Evolutionary conservation across 164 flowering plant genomes (phyloP).

Genomic region (Nymphaea thermarum): DNA sequence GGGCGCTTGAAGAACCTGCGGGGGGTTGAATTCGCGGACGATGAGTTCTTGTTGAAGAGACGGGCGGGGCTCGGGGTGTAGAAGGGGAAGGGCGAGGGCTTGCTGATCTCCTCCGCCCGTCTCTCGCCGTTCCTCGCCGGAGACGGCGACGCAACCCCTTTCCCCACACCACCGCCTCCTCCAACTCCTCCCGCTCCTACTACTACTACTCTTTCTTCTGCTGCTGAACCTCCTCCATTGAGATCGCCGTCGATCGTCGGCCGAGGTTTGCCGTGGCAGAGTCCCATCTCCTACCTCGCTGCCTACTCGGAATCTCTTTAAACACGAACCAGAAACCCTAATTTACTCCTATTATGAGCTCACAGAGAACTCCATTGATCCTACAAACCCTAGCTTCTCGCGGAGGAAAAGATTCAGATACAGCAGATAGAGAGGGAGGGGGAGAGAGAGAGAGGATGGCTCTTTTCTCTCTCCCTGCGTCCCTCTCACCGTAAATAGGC

Average conservation of each 20-base stretch:
- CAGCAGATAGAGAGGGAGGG: not conserved
- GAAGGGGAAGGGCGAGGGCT: slow-evolving; percentile 59
- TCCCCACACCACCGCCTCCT: not conserved
- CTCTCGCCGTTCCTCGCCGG: slow-evolving; percentile 1
- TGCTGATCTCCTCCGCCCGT: slow-evolving; percentile 17
- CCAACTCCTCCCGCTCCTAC: not conserved
- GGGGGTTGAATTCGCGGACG: slow-evolving; percentile 56
- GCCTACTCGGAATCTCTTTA: not conserved
- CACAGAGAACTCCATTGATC: not conserved
- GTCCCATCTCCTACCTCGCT: not conserved
- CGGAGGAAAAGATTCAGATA: not conserved
- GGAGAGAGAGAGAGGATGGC: not conserved
- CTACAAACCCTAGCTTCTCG: not conserved
- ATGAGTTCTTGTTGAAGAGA: slow-evolving; percentile 59
- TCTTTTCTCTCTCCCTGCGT: not conserved
- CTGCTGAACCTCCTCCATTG: not conserved
- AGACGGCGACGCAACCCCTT: not conserved
- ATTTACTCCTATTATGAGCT: not conserved
- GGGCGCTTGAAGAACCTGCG: slow-evolving; percentile 54
- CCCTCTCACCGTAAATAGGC: not conserved
- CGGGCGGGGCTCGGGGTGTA: slow-evolving; percentile 76
- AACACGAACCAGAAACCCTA: not conserved
- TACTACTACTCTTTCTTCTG: not conserved
- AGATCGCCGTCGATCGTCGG: not conserved
- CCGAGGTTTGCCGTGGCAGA: slow-evolving; percentile 2